phyloP scores from a whole-genome alignment of 805 yeast genomes.

The Yamadazyma insecticola region DNA sequence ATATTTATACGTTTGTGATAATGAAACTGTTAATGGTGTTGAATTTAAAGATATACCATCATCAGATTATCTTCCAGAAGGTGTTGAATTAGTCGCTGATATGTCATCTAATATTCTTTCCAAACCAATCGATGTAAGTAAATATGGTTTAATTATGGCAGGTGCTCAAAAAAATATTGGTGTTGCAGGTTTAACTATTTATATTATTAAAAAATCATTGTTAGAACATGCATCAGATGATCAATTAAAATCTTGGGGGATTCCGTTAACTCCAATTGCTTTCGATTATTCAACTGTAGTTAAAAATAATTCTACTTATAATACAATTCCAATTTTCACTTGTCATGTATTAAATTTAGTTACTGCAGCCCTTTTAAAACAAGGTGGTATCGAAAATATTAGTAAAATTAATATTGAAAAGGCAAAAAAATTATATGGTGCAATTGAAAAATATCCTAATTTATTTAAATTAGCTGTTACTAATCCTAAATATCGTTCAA shows the following conservation, averaged over 20 bases:
- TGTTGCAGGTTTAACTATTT: slow-evolving; percentile 89
- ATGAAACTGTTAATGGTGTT: slow-evolving; percentile 95
- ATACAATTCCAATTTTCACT: slow-evolving; percentile 93
- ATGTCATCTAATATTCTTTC: slow-evolving; percentile 92
- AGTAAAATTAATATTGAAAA: slow-evolving; percentile 55
- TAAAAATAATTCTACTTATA: slow-evolving; percentile 86
- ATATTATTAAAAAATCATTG: slow-evolving; percentile 79
- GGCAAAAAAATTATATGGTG: slow-evolving; percentile 58
- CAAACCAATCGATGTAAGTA: slow-evolving; percentile 70
- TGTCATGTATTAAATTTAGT: slow-evolving; percentile 82
- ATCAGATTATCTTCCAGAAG: slow-evolving; percentile 51
- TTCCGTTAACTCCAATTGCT: slow-evolving; percentile 88
- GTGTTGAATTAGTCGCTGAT: slow-evolving; percentile 85
- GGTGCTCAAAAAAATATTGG: slow-evolving; percentile 99
- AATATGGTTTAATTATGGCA: slow-evolving; percentile 88
- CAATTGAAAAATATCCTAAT: slow-evolving; percentile 61
- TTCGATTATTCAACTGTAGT: slow-evolving; percentile 83
- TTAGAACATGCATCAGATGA: slow-evolving; percentile 63
- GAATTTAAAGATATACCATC: slow-evolving; percentile 62
- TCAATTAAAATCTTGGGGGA: slow-evolving; percentile 49
- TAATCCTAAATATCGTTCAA: slow-evolving; percentile 56
- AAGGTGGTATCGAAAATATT: slow-evolving; percentile 72
- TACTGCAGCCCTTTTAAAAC: slow-evolving; percentile 51
- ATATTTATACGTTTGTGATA: slow-evolving; percentile 87
- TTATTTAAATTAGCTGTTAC: slow-evolving; percentile 67